Evolutionary conservation across 768 basidiomycete genomes (phyloP), one percentile per base, ranked within the genome.

Genomic region (Phlebiopsis gigantea): DNA sequence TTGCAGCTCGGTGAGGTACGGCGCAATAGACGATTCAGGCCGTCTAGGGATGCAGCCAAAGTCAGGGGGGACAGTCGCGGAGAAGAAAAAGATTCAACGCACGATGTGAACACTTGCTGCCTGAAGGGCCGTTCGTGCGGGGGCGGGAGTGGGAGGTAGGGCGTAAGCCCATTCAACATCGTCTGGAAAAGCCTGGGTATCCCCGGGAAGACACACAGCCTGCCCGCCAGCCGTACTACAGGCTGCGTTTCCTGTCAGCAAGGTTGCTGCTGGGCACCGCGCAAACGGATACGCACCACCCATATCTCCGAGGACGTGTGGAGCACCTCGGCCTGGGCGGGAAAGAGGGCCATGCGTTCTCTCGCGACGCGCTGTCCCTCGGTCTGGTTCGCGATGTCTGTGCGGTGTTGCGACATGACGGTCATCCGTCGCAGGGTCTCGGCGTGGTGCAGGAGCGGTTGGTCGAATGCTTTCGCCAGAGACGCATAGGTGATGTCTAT

Each of bases 181-280:
- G 81, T 82, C 63, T 88, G 83, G 73, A 95, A 96, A 28, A 96
- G 77, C 3, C 76, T 71, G 0, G 95, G 95, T 45, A 97, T 91
- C 28, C 95, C 95, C 0, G 95, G 95, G 72, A 98, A 87, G 25
- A 98, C 76, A 71, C 92, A 96, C 15, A 97, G 77, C 72, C 90
- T 95, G 22, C 89, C 88, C 63, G 82, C 82, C 2, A 97, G 75
- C 17, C 93, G 79, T 0, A 96, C 85, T 12, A 97, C 90, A 24
- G 94, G 94, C 89, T 91, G 63, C 29, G 12, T 46, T 1, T 55
- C 34, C 9, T 7, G 43, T 41, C n/a, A 22, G 30, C 17, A 14
- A 24, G 22, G 2, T 22, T 28, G 34, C 17, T 8, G 22, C 5
- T 25, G 34, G 24, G 7, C 44, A 46, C 14, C 17, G 5, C 15